Conservation (phyloP, 176 grass and related monocot genomes). For the Zoysia pacifica region DNA sequence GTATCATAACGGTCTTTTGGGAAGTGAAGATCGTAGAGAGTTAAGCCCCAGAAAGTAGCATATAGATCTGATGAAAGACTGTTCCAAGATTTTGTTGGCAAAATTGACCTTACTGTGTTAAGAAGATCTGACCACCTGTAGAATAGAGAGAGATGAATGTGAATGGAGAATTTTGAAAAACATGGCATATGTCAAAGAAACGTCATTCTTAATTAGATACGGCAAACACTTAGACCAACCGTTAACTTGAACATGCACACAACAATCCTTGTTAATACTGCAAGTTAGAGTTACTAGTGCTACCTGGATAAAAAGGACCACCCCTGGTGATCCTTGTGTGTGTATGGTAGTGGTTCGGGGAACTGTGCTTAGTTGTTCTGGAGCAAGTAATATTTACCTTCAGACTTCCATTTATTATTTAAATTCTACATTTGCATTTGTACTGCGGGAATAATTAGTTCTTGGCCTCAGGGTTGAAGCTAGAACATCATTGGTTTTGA, state of each 20-base stretch:
- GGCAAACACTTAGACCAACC: not conserved
- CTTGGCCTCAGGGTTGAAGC: not conserved
- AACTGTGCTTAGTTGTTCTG: not conserved
- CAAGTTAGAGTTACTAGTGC: conserved; percentile 9
- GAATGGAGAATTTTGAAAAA: conserved; percentile 7
- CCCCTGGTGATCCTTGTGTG: not conserved
- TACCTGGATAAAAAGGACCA: conserved; percentile 13
- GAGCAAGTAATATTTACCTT: conserved; percentile 4
- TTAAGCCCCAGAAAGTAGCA: conserved; percentile 96
- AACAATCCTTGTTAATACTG: not conserved
- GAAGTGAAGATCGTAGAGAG: conserved; percentile 91
- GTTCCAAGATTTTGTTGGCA: conserved; percentile 89
- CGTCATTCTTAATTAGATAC: not conserved
- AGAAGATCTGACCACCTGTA: conserved; percentile 92
- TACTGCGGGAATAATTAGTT: not conserved
- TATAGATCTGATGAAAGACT: conserved; percentile 90
- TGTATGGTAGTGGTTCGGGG: not conserved
- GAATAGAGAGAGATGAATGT: conserved; percentile 25
- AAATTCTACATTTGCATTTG: conserved; percentile 6
- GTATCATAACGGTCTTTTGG: conserved; percentile 91
- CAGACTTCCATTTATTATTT: not conserved
- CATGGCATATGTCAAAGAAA: conserved; percentile 28
- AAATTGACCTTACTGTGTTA: conserved; percentile 64
- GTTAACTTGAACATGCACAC: not conserved
- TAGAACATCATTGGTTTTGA: not conserved